These are phyloP conservation scores for Xylariaceae sp. DNA, from an alignment of 2,329 filamentous ascomycete species.

Conservation along the genomic window DNA sequence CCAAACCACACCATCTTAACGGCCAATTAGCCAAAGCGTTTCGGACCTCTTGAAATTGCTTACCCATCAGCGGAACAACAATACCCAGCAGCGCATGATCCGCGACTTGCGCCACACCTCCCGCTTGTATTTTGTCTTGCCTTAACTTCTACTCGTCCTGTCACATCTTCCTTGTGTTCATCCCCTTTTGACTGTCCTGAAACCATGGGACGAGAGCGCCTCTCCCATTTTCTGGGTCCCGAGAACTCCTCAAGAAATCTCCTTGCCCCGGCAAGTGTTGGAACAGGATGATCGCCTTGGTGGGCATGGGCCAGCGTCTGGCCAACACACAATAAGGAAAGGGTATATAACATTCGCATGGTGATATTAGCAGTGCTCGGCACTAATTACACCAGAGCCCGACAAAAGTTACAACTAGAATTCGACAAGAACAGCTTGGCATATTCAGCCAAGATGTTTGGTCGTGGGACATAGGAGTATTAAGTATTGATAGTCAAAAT, in stretches of 20 bases:
- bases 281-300: conserved; percentile 17
- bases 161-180: conserved; percentile 6
- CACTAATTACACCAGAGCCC: conserved; percentile 13
- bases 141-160: conserved; percentile 18
- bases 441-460: conserved; percentile 14
- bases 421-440: conserved; percentile 6
- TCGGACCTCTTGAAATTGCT: conserved; percentile 7
- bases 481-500: too few species aligned
- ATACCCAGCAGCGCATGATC: conserved; percentile 27
- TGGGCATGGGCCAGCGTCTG: conserved; percentile 27
- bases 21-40: conserved; percentile 12
- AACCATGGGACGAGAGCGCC: conserved; percentile 6
- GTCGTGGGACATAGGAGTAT: too few species aligned
- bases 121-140: conserved; percentile 25
- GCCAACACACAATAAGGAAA: conserved; percentile 25
- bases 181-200: conserved; percentile 7
- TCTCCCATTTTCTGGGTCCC: conserved; percentile 25
- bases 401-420: conserved; percentile 6
- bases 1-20: conserved; percentile 29
- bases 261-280: conserved; percentile 28
- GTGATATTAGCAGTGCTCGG: neutral
- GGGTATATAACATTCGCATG: conserved; percentile 25
- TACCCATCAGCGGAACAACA: conserved; percentile 34
- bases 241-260: conserved; percentile 27
- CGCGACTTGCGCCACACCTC: conserved; percentile 25